A percentile compares a stretch with the other conserved stretches of the same genome.
phyloP scores from a whole-genome alignment of 345 rosid species.

The Populus simonii region DNA sequence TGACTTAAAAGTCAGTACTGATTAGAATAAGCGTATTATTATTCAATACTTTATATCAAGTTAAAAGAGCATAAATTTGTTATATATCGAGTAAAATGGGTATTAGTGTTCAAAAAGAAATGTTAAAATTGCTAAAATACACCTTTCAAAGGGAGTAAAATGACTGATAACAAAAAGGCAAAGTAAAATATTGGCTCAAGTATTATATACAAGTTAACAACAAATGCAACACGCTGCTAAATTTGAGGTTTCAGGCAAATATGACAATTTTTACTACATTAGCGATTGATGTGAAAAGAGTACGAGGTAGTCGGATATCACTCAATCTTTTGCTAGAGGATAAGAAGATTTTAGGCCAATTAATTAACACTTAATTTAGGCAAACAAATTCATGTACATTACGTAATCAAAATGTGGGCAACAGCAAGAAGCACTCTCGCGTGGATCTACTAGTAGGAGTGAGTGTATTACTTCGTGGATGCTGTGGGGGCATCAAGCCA shows the following conservation, averaged over 20 bases:
- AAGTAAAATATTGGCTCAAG: no score
- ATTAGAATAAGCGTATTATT: no score
- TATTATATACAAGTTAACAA: no score
- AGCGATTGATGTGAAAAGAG: not conserved
- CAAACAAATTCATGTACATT: not conserved
- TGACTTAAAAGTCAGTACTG: no score
- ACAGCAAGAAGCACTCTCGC: constrained; percentile 37
- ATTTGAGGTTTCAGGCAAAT: not conserved
- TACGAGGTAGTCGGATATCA: not conserved
- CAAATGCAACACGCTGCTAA: no score
- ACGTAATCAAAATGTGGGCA: constrained; percentile 19
- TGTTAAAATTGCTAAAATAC: no score
- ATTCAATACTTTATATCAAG: no score
- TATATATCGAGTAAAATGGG: no score
- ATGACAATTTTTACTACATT: not conserved
- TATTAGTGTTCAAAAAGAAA: no score
- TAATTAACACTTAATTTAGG: not conserved
- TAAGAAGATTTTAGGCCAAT: not conserved
- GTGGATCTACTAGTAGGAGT: not conserved
- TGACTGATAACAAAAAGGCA: no score
- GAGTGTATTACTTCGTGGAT: not conserved
- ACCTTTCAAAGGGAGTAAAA: no score
- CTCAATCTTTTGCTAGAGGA: not conserved
- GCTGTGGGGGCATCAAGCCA: not conserved
- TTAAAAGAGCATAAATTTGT: no score